Conservation (phyloP, 495 filamentous ascomycete species). For the Xylaria flabelliformis region DNA sequence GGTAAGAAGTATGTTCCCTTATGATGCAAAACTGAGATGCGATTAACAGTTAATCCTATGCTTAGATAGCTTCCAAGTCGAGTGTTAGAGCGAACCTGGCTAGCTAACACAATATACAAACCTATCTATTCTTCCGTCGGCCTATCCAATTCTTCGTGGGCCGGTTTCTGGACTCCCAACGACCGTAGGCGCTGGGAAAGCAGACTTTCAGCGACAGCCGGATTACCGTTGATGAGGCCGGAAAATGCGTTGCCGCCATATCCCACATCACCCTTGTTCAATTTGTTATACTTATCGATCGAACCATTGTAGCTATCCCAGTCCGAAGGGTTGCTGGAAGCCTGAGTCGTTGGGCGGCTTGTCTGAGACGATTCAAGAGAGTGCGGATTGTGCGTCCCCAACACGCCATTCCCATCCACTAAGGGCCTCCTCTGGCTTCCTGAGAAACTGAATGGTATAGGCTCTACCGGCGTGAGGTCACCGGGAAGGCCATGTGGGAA, state of each 20-base stretch:
- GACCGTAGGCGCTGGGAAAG: slow-evolving; percentile 54
- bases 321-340: slow-evolving; percentile 35
- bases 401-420: slow-evolving; percentile 15
- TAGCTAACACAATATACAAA: slow-evolving; percentile 6
- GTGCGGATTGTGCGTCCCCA: slow-evolving; percentile 30
- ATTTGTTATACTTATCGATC: slow-evolving; percentile 64
- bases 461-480: slow-evolving; percentile 40
- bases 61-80: not conserved
- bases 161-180: slow-evolving; percentile 42
- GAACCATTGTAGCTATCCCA: slow-evolving; percentile 29
- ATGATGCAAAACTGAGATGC: not conserved
- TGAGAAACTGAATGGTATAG: slow-evolving; percentile 44
- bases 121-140: slow-evolving; percentile 8
- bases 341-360: slow-evolving; percentile 33
- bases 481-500: slow-evolving; percentile 31
- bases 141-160: not conserved
- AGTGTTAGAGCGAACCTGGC: not conserved
- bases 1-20: not conserved
- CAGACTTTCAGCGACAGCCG: slow-evolving; percentile 47
- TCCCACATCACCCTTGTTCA: slow-evolving; percentile 69
- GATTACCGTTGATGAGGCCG: slow-evolving; percentile 37
- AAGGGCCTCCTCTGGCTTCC: slow-evolving; percentile 23
- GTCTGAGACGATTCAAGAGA: slow-evolving; percentile 33
- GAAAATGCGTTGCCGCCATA: slow-evolving; percentile 68
- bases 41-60: not conserved